phyloP scores from a whole-genome alignment of 1,284 basidiomycete species.

The Pulveroboletus sp. region DNA sequence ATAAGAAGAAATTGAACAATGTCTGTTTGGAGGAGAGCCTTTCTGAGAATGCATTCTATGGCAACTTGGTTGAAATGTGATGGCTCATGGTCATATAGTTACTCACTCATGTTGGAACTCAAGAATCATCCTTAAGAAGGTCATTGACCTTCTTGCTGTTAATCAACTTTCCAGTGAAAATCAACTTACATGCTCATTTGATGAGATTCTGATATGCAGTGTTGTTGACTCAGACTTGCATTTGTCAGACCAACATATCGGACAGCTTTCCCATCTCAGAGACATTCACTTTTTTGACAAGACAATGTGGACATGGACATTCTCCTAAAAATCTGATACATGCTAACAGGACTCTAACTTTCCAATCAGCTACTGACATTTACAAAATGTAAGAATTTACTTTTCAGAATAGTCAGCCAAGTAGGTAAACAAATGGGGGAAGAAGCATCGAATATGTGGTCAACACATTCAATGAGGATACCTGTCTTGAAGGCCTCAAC shows the following conservation, averaged over 20 bases:
- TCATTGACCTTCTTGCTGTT: background rate
- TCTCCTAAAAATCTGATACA: background rate
- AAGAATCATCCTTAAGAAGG: background rate
- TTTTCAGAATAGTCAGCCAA: slow-evolving; percentile 39
- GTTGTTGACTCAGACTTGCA: background rate
- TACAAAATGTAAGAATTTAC: slow-evolving; percentile 12
- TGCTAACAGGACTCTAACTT: background rate
- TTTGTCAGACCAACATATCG: background rate
- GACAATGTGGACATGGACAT: background rate
- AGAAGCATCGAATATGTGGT: slow-evolving; percentile 23
- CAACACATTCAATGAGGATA: slow-evolving; percentile 25
- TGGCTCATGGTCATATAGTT: background rate
- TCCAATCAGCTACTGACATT: background rate
- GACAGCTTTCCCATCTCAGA: background rate
- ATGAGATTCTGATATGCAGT: background rate
- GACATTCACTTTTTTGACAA: background rate
- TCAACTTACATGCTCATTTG: background rate
- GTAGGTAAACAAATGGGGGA: slow-evolving; percentile 29
- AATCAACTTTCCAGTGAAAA: background rate
- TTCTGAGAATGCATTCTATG: background rate
- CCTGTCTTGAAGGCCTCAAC: slow-evolving; percentile 26
- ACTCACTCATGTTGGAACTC: background rate
- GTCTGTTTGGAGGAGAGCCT: background rate
- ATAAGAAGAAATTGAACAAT: background rate
- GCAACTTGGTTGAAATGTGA: background rate